Evolutionary conservation across 768 basidiomycete species (phyloP).

Genomic region (Naganishia onofrii): DNA sequence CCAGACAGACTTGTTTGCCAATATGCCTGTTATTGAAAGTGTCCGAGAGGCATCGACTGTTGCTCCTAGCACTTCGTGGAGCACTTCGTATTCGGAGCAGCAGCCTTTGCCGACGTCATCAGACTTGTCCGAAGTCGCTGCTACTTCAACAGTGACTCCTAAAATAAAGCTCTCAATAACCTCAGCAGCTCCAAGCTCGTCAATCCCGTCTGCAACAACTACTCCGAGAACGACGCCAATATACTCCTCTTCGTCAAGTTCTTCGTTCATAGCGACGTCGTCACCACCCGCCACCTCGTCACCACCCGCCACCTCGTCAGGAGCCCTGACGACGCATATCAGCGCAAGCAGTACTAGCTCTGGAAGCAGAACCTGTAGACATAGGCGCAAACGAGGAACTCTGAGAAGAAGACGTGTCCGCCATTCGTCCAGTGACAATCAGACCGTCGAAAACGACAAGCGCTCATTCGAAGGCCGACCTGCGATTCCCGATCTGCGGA

Average conservation of each 20-base stretch:
- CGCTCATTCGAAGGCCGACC: neutral
- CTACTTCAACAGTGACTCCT: neutral
- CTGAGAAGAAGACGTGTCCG: neutral
- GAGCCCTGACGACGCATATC: neutral
- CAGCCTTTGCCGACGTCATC: neutral
- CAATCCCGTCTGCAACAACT: neutral
- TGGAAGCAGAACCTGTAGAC: neutral
- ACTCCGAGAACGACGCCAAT: neutral
- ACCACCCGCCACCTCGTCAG: neutral
- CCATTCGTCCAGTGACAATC: neutral
- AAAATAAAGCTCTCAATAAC: neutral
- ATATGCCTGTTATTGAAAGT: neutral
- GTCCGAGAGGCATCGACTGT: neutral
- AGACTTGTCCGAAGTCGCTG: neutral
- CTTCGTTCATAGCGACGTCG: neutral
- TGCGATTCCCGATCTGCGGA: constrained; percentile 1
- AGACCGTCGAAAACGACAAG: neutral
- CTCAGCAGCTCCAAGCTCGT: neutral
- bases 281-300: neutral
- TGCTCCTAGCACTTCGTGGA: neutral
- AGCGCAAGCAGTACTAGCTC: neutral
- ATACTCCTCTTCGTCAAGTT: neutral
- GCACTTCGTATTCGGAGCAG: neutral
- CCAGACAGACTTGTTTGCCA: constrained; percentile 47
- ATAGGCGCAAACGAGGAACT: constrained; percentile 3